phyloP scores from a whole-genome alignment of 2,329 filamentous ascomycete species.

The Clonostachys rhizophaga region DNA sequence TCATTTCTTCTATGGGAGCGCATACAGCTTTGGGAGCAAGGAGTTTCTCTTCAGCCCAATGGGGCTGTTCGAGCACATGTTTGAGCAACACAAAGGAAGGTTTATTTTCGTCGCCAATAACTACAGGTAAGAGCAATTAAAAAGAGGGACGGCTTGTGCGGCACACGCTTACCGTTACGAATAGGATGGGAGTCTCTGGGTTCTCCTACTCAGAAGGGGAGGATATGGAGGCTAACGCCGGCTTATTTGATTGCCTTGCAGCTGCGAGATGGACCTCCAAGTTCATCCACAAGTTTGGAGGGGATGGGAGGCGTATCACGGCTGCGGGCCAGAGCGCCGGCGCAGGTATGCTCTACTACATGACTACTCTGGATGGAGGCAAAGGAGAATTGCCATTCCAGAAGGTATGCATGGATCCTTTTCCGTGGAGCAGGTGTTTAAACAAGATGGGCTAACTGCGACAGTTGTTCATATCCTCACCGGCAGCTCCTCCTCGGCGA shows the following conservation, averaged over 20 bases:
- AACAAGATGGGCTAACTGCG: too few species aligned
- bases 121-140: constrained; percentile 8
- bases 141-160: too few species aligned
- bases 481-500: constrained; percentile 5
- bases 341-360: constrained; percentile 45
- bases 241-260: constrained; percentile 18
- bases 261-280: constrained; percentile 23
- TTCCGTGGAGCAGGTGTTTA: too few species aligned
- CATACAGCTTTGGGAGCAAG: constrained; percentile 12
- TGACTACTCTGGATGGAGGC: constrained; percentile 40
- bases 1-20: constrained; percentile 9
- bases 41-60: constrained; percentile 7
- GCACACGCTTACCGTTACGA: not conserved
- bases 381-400: constrained; percentile 29
- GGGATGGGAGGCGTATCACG: constrained; percentile 18
- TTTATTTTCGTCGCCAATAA: constrained; percentile 12
- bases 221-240: constrained; percentile 14
- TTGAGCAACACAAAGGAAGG: constrained; percentile 2
- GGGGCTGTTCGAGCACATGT: constrained; percentile 10
- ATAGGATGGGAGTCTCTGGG: constrained; percentile 8
- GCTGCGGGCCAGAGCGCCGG: constrained; percentile 24
- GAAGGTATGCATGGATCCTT: not conserved
- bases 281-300: constrained; percentile 20
- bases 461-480: constrained; percentile 3
- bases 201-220: constrained; percentile 6